These are phyloP conservation scores for Dysphania ambrosioides DNA, from an alignment of 148 eudicot genomes.

Conservation along the genomic window DNA sequence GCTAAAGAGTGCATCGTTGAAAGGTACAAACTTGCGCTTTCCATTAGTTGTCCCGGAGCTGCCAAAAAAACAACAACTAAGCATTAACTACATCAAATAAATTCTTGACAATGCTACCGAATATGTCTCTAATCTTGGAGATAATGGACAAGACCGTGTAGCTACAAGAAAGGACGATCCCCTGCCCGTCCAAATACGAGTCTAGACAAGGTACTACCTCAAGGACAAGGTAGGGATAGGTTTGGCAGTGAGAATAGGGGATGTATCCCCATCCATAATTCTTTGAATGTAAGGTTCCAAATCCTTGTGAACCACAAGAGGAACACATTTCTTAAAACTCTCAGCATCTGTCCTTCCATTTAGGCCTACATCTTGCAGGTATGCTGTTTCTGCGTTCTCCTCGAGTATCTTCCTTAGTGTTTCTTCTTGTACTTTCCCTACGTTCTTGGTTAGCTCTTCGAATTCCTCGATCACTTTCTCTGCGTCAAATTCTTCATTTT, in stretches of 20 bases:
- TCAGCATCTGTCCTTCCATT: constrained; percentile 51
- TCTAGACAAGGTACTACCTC: no score
- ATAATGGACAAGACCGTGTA: no score
- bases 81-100: no score
- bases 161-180: no score
- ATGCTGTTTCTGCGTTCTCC: constrained; percentile 32
- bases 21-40: constrained; percentile 81
- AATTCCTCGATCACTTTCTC: constrained; percentile 34
- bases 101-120: no score
- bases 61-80: constrained; percentile 21
- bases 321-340: constrained; percentile 67
- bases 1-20: constrained; percentile 65
- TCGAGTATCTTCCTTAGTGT: constrained; percentile 41
- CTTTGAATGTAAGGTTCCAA: constrained; percentile 69
- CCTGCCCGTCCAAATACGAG: no score
- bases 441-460: constrained; percentile 37
- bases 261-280: constrained; percentile 58
- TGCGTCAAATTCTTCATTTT: constrained; percentile 31
- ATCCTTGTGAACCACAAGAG: constrained; percentile 62
- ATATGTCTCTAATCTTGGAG: no score
- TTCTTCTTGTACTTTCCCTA: constrained; percentile 37
- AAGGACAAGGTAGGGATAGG: constrained; percentile 69
- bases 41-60: constrained; percentile 98
- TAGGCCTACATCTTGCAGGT: constrained; percentile 33
- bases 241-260: constrained; percentile 64